A percentile compares a stretch with the other conserved stretches of the same genome.
Conservation (phyloP, 495 filamentous ascomycete genomes). For the Letharia columbiana region DNA sequence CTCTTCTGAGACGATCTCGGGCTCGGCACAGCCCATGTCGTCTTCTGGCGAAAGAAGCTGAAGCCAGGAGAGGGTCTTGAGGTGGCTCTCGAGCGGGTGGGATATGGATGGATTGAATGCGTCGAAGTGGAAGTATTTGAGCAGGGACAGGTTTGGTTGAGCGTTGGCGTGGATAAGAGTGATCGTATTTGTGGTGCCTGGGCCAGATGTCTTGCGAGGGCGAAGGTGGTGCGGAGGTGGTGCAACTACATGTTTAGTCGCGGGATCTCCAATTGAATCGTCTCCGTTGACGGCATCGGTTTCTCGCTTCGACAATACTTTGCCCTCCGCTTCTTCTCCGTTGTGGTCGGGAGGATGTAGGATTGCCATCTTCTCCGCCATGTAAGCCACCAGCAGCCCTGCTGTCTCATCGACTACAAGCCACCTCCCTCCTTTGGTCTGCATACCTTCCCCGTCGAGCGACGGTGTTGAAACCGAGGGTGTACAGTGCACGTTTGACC, state of each 20-base stretch:
- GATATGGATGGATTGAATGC: constrained; percentile 51
- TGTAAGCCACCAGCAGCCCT: constrained; percentile 73
- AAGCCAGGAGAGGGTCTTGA: constrained; percentile 81
- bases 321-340: constrained; percentile 29
- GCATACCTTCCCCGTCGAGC: constrained; percentile 11
- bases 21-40: constrained; percentile 62
- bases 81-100: constrained; percentile 74
- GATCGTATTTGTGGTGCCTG: constrained; percentile 66
- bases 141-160: constrained; percentile 77
- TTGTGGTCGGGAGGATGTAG: constrained; percentile 46
- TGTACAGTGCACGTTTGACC: constrained; percentile 53
- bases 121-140: constrained; percentile 83
- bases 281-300: constrained; percentile 12
- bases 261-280: constrained; percentile 3
- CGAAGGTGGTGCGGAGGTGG: neutral
- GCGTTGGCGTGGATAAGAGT: constrained; percentile 80
- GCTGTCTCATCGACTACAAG: constrained; percentile 85
- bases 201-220: constrained; percentile 4
- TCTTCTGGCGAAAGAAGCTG: constrained; percentile 67
- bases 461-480: neutral
- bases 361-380: constrained; percentile 89
- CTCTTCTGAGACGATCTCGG: constrained; percentile 43
- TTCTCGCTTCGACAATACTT: constrained; percentile 8
- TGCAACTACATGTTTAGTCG: constrained; percentile 1
- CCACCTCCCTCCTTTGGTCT: constrained; percentile 58